Conservation (phyloP, 352 stramenopile genomes). For the Globisporangium alternatum region DNA sequence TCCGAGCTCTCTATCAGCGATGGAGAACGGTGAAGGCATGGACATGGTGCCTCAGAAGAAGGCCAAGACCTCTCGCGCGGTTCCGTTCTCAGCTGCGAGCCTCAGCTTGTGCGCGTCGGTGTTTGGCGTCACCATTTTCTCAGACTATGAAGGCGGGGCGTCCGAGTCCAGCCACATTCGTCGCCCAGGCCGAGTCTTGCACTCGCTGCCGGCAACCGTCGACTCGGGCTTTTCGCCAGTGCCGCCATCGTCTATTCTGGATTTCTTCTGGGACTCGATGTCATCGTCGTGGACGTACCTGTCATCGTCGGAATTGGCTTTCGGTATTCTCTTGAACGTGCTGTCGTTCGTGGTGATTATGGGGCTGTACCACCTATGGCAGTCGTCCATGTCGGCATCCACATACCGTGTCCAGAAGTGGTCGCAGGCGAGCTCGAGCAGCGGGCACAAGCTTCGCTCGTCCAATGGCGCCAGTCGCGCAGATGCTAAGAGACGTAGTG, state of each 20-base stretch:
- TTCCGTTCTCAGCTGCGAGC: slow-evolving; percentile 50
- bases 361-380: slow-evolving; percentile 57
- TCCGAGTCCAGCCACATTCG: slow-evolving; percentile 42
- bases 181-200: slow-evolving; percentile 53
- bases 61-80: slow-evolving; percentile 34
- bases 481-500: slow-evolving; percentile 14
- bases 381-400: slow-evolving; percentile 22
- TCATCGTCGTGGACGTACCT: slow-evolving; percentile 46
- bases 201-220: slow-evolving; percentile 38
- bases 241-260: slow-evolving; percentile 28
- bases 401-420: slow-evolving; percentile 1
- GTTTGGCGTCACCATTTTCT: slow-evolving; percentile 75
- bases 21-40: slow-evolving; percentile 26
- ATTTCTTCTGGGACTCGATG: slow-evolving; percentile 30
- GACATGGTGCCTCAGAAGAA: slow-evolving; percentile 32
- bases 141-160: slow-evolving; percentile 44
- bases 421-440: not conserved
- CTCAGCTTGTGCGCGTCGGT: slow-evolving; percentile 69
- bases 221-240: slow-evolving; percentile 32
- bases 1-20: slow-evolving; percentile 19
- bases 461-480: not conserved
- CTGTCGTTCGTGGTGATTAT: slow-evolving; percentile 70
- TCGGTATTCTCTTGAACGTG: slow-evolving; percentile 68
- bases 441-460: not conserved
- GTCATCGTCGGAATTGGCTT: slow-evolving; percentile 59